Percentiles rank a stretch among this genome's conserved stretches.
Conservation (phyloP, 1,284 basidiomycete species). For the Sanguinoderma infundibulare region DNA sequence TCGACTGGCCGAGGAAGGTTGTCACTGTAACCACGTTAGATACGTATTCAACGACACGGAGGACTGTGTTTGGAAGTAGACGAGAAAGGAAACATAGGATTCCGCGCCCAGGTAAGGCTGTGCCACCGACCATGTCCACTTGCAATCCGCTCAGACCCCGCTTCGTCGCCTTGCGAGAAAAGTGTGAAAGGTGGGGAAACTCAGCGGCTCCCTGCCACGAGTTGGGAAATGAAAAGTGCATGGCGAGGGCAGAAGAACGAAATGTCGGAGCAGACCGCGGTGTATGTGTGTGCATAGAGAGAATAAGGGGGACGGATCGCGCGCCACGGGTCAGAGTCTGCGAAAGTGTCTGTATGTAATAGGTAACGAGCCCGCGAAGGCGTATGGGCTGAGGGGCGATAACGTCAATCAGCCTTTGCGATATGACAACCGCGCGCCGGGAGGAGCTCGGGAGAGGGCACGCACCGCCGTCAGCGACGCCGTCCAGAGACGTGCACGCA, state of each 20-base stretch:
- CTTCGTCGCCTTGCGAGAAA: too few species aligned
- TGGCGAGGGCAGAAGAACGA: neutral
- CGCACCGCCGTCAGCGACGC: neutral
- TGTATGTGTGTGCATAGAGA: constrained; percentile 1
- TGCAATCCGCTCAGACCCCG: too few species aligned
- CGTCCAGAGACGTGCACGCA: neutral
- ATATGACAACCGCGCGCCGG: neutral
- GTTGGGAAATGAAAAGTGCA: neutral
- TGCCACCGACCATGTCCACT: too few species aligned
- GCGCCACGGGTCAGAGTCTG: neutral
- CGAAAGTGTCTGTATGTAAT: neutral
- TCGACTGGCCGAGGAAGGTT: constrained; percentile 37
- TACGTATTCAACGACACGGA: neutral
- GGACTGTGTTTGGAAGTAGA: too few species aligned
- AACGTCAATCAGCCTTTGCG: neutral
- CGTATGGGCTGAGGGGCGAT: neutral
- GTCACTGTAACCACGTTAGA: constrained; percentile 21
- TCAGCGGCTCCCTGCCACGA: too few species aligned
- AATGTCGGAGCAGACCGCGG: neutral
- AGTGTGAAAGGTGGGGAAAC: too few species aligned
- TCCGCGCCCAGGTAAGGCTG: too few species aligned
- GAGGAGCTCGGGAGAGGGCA: neutral
- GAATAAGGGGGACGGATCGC: neutral
- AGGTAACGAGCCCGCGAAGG: neutral
- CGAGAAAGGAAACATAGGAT: too few species aligned